Conservation (phyloP, 2,329 filamentous ascomycete genomes). For the Westerdykella aurantiaca region DNA sequence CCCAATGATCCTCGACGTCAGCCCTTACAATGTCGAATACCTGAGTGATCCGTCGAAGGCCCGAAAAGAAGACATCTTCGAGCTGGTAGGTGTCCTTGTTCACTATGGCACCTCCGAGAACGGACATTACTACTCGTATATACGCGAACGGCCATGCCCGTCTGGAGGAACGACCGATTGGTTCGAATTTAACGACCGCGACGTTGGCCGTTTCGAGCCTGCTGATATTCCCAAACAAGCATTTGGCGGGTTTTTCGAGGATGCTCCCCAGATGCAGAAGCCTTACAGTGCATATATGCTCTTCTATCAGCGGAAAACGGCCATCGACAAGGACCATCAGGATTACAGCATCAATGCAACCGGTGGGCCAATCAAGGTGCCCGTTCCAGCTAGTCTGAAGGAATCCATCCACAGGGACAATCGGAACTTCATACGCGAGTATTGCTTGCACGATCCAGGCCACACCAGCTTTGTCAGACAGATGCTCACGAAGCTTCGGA, state of each 20-base stretch:
- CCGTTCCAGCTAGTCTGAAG: conserved; percentile 42
- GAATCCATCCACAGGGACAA: conserved; percentile 66
- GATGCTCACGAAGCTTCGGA: conserved; percentile 54
- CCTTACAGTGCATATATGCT: conserved; percentile 84
- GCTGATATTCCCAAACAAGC: conserved; percentile 67
- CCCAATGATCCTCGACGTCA: conserved; percentile 76
- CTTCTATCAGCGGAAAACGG: conserved; percentile 81
- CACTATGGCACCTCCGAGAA: conserved; percentile 90
- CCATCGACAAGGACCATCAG: conserved; percentile 44
- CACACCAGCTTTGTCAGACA: conserved; percentile 63
- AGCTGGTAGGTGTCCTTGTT: conserved; percentile 90
- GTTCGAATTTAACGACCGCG: conserved; percentile 94
- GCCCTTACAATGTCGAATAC: conserved; percentile 81
- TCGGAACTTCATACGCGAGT: conserved; percentile 64
- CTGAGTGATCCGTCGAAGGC: conserved; percentile 58
- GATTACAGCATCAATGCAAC: conserved; percentile 37
- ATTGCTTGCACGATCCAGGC: conserved; percentile 70
- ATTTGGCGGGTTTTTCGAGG: conserved; percentile 49
- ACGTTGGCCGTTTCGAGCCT: conserved; percentile 70
- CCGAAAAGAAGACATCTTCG: conserved; percentile 68
- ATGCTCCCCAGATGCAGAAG: conserved; percentile 24
- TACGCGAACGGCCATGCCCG: conserved; percentile 66
- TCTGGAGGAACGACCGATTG: conserved; percentile 51
- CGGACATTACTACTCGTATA: conserved; percentile 96
- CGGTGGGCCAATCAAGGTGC: conserved; percentile 43